phyloP scores from a whole-genome alignment of 179 eudicot genomes.

The Drosera spatulata region DNA sequence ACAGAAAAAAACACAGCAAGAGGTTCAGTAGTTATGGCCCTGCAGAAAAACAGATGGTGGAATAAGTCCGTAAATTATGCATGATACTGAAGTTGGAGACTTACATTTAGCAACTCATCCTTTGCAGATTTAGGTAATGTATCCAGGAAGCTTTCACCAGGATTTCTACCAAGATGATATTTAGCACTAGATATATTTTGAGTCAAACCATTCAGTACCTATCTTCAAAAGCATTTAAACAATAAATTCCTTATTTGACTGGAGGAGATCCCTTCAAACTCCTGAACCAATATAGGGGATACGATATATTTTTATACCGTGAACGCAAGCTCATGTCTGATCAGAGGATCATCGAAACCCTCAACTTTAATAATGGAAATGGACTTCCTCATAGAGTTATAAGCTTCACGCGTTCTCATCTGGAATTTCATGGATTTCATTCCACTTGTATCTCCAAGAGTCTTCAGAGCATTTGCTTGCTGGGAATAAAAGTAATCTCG shows the following conservation, averaged over 20 bases:
- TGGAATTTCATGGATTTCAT: slow-evolving; percentile 34
- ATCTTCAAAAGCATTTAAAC: slow-evolving; percentile 6
- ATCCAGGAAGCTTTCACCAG: slow-evolving; percentile 76
- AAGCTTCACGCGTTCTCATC: slow-evolving; percentile 53
- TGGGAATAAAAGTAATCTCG: slow-evolving; percentile 95
- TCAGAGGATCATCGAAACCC: slow-evolving; percentile 53
- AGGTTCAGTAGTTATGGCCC: no score
- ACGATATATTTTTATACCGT: slow-evolving; percentile 39
- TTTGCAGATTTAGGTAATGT: slow-evolving; percentile 55
- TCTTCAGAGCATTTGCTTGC: slow-evolving; percentile 71
- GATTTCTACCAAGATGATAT: slow-evolving; percentile 57
- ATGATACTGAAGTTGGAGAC: slow-evolving; percentile 5
- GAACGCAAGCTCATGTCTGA: slow-evolving; percentile 64
- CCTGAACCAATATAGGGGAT: not conserved
- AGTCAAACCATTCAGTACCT: slow-evolving; percentile 69
- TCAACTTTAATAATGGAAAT: slow-evolving; percentile 39
- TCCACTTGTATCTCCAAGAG: slow-evolving; percentile 54
- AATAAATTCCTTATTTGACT: slow-evolving; percentile 2
- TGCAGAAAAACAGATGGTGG: no score
- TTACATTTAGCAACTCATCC: slow-evolving; percentile 70
- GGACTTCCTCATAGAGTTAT: slow-evolving; percentile 40
- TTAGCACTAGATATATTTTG: slow-evolving; percentile 75
- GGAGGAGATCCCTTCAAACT: not conserved
- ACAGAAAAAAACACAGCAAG: no score
- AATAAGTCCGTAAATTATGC: not conserved